Evolutionary conservation across 257 asterid species (phyloP).

Genomic region (Perilla frutescens): DNA sequence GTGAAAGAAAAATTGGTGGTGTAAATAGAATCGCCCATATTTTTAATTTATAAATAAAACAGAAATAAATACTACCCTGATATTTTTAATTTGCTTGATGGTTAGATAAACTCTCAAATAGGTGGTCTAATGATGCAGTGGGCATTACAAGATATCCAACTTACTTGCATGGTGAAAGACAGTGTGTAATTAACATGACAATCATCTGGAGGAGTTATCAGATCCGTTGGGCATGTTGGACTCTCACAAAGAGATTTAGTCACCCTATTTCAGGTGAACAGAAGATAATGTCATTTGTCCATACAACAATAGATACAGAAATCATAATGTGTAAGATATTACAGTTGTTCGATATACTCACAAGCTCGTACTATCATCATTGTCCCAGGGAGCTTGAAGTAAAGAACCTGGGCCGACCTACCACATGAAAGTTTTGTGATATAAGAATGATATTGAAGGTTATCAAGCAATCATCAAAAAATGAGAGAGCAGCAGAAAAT

Average conservation of each 20-base stretch:
- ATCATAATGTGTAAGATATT: conserved; percentile 23
- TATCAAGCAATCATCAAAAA: background rate
- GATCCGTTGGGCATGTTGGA: conserved; percentile 82
- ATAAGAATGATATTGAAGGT: conserved; percentile 34
- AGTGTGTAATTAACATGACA: conserved; percentile 95
- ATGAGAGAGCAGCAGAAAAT: conserved; percentile 26
- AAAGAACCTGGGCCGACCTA: conserved; percentile 95
- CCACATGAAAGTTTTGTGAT: conserved; percentile 31
- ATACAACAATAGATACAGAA: conserved; percentile 22
- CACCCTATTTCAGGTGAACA: conserved; percentile 61
- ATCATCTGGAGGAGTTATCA: conserved; percentile 94
- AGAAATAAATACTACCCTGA: conserved; percentile 14
- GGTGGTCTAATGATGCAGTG: conserved; percentile 12
- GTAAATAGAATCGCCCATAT: no score
- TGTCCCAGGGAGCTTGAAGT: conserved; percentile 95
- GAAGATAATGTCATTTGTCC: conserved; percentile 33
- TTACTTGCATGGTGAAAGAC: conserved; percentile 92
- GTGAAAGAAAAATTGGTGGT: no score
- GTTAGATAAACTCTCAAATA: conserved; percentile 19
- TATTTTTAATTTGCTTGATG: conserved; percentile 18
- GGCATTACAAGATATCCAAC: conserved; percentile 38
- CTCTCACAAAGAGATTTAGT: conserved; percentile 86
- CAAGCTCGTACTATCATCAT: conserved; percentile 74
- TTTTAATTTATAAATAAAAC: background rate
- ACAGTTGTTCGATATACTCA: conserved; percentile 44